phyloP scores from a whole-genome alignment of 108 stramenopile species.

The Cylindrotheca fusiformis region DNA sequence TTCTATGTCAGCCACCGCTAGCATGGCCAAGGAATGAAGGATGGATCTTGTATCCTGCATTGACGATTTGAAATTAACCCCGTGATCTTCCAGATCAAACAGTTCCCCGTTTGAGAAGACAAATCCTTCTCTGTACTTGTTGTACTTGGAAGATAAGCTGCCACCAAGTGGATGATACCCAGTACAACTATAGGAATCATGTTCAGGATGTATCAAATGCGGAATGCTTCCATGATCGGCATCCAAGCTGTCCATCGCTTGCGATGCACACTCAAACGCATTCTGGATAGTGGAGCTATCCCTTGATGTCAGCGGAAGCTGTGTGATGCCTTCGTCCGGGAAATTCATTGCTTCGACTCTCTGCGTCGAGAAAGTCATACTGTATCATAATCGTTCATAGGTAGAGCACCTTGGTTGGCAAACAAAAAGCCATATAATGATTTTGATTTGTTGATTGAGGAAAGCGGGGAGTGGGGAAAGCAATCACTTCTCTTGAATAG shows the following conservation, averaged over 20 bases:
- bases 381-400: no score
- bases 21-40: slow-evolving; percentile 2
- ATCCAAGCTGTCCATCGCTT: not conserved
- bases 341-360: not conserved
- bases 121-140: slow-evolving; percentile 69
- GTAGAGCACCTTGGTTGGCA: no score
- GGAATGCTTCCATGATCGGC: not conserved
- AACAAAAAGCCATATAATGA: no score
- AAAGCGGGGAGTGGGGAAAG: no score
- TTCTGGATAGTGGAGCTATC: not conserved
- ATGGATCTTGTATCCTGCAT: slow-evolving; percentile 15
- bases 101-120: slow-evolving; percentile 70
- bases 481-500: no score
- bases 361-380: not conserved
- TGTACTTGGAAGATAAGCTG: slow-evolving; percentile 58
- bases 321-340: not conserved
- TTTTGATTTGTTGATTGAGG: no score
- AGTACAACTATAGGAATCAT: slow-evolving; percentile 19
- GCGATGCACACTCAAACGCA: not conserved
- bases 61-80: slow-evolving; percentile 2
- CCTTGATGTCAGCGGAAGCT: not conserved
- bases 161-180: slow-evolving; percentile 65
- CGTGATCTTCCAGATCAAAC: not conserved
- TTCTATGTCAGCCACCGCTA: not conserved
- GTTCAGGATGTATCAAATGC: not conserved